Conservation (phyloP, 768 basidiomycete genomes). For the Mycena filopes region DNA sequence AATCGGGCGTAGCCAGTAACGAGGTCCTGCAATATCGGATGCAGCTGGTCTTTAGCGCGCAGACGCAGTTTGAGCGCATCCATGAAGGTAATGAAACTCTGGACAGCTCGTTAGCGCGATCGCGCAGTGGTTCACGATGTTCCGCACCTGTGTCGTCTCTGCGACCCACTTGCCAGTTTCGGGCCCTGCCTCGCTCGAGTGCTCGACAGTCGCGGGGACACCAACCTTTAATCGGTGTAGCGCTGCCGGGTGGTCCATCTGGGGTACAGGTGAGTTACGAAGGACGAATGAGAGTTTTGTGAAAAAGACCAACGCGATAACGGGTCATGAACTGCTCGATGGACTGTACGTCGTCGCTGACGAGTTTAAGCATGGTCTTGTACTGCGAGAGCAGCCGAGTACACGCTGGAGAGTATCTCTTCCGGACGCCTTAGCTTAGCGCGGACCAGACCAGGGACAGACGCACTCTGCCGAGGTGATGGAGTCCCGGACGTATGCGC, state of each 20-base stretch:
- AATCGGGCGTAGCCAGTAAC: constrained; percentile 94
- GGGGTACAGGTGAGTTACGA: not conserved
- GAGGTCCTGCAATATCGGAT: constrained; percentile 94
- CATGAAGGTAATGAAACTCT: constrained; percentile 99
- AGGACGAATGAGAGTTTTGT: not conserved
- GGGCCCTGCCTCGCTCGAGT: constrained; percentile 90
- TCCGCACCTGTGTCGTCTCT: constrained; percentile 91
- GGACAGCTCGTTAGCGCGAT: constrained; percentile 7
- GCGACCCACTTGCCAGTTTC: constrained; percentile 98
- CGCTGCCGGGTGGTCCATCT: constrained; percentile 96
- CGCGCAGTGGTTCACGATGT: not conserved
- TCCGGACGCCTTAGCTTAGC: constrained; percentile 48
- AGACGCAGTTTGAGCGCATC: constrained; percentile 93
- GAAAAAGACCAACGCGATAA: constrained; percentile 66
- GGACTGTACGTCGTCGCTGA: constrained; percentile 85
- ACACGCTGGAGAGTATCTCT: constrained; percentile 97
- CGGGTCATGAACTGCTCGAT: constrained; percentile 93
- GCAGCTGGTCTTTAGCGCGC: constrained; percentile 97
- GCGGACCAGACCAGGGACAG: constrained; percentile 2
- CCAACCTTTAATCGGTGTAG: constrained; percentile 90
- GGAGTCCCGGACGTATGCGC: constrained; percentile 94
- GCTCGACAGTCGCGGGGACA: constrained; percentile 96
- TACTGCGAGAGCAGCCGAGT: constrained; percentile 94
- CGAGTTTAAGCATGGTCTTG: constrained; percentile 97
- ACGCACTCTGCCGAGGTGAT: constrained; percentile 92